phyloP scores from a whole-genome alignment of 257 asterid genomes.

The Solanum ossicruentum region DNA sequence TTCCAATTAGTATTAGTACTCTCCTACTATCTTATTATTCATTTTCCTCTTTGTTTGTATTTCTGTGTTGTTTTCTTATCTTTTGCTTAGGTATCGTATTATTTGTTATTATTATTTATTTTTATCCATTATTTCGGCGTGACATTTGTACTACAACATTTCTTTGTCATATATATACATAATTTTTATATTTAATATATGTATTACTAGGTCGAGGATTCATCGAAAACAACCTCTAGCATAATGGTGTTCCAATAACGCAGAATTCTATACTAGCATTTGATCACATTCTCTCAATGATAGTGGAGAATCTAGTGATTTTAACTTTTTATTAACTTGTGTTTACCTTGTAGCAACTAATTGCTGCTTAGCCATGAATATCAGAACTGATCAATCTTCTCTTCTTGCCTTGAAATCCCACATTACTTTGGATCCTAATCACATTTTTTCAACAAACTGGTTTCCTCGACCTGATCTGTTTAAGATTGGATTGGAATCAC shows the following conservation, averaged over 20 bases:
- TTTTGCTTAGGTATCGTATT: too few species aligned
- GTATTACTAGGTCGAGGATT: too few species aligned
- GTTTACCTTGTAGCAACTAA: neutral
- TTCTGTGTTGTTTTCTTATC: too few species aligned
- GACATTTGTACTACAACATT: too few species aligned
- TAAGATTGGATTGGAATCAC: slow-evolving; percentile 20
- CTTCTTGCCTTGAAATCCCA: slow-evolving; percentile 10
- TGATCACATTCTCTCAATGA: neutral
- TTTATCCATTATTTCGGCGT: too few species aligned
- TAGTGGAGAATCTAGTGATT: neutral
- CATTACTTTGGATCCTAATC: neutral
- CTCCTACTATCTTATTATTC: too few species aligned
- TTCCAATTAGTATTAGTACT: too few species aligned
- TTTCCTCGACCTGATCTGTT: neutral
- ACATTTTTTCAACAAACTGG: slow-evolving; percentile 7
- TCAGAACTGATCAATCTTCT: slow-evolving; percentile 12
- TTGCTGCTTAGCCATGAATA: neutral
- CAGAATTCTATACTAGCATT: neutral
- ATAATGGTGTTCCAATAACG: neutral
- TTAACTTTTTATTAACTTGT: neutral
- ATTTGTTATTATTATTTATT: too few species aligned
- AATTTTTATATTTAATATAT: too few species aligned
- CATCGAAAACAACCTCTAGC: neutral
- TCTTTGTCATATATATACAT: too few species aligned
- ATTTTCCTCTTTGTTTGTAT: too few species aligned